Percentiles rank a stretch among this genome's conserved stretches.
phyloP scores from a whole-genome alignment of 108 stramenopile genomes.

The Pinguiococcus pyrenoidosus region DNA sequence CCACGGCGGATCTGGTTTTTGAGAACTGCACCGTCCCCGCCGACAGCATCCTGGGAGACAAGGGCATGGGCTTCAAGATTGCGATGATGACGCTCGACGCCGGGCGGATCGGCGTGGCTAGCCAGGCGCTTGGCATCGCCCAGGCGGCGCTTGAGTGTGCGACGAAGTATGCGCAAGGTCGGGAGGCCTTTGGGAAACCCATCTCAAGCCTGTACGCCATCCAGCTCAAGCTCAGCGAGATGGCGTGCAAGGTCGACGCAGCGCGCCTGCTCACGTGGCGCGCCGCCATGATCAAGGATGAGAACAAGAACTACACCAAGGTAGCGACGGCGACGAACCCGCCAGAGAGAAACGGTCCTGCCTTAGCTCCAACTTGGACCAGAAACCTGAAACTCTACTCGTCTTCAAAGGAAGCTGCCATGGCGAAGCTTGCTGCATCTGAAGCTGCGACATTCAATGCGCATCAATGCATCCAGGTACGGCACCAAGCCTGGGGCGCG shows the following conservation, averaged over 20 bases:
- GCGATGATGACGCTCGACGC: constrained; percentile 90
- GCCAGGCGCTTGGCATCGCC: constrained; percentile 75
- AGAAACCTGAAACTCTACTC: too few species aligned
- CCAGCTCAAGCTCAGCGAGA: constrained; percentile 72
- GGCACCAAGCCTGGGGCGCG: constrained; percentile 4
- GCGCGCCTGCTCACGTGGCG: constrained; percentile 86
- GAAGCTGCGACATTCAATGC: constrained; percentile 91
- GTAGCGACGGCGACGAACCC: too few species aligned
- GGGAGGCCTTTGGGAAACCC: constrained; percentile 83
- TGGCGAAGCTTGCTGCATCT: constrained; percentile 83
- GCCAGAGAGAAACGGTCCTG: too few species aligned
- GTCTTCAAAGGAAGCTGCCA: constrained; percentile 84
- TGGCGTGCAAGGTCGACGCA: constrained; percentile 68
- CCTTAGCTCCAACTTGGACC: too few species aligned
- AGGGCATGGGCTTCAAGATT: constrained; percentile 85
- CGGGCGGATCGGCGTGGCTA: constrained; percentile 89
- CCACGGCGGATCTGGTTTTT: constrained; percentile 83
- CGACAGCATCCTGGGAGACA: constrained; percentile 57
- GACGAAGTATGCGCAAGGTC: constrained; percentile 75
- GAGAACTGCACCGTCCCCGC: constrained; percentile 40
- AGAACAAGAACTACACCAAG: constrained; percentile 54
- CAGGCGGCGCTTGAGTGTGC: constrained; percentile 85
- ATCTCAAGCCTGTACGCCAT: constrained; percentile 80
- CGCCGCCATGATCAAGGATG: constrained; percentile 73
- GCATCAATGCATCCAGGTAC: too few species aligned